phyloP scores from a whole-genome alignment of 495 filamentous ascomycete genomes.

The Aspergillus ellipticus region DNA sequence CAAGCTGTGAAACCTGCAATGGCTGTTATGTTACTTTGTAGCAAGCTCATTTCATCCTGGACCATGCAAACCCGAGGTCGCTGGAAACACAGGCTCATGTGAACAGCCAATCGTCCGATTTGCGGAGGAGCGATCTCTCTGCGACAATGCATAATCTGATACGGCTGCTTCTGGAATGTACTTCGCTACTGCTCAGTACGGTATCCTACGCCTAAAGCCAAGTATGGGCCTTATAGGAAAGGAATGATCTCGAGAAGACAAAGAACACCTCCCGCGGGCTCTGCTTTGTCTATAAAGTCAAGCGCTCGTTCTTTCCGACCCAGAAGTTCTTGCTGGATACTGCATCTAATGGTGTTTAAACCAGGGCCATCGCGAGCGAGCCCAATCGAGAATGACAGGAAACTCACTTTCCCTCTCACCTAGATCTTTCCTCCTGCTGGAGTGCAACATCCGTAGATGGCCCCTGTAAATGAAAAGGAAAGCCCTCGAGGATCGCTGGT shows the following conservation, averaged over 20 bases:
- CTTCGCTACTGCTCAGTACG: background rate
- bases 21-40: background rate
- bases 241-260: background rate
- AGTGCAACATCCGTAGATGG: background rate
- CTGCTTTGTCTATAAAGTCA: background rate
- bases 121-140: background rate
- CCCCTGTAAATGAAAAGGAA: background rate
- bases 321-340: too few relatives aligned
- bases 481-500: background rate
- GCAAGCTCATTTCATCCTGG: too few relatives aligned
- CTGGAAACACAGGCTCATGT: background rate
- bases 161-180: background rate
- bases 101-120: background rate
- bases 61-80: background rate
- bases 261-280: background rate
- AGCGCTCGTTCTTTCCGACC: too few relatives aligned
- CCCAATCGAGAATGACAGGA: too few relatives aligned
- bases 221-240: background rate
- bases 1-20: background rate
- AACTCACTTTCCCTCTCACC: background rate
- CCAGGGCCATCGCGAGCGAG: too few relatives aligned
- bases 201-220: background rate
- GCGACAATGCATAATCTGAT: background rate
- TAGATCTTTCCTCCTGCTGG: background rate
- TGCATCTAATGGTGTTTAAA: too few relatives aligned